Evolutionary conservation across 2,329 filamentous ascomycete genomes (phyloP).

Genomic region (Talaromyces sp.): DNA sequence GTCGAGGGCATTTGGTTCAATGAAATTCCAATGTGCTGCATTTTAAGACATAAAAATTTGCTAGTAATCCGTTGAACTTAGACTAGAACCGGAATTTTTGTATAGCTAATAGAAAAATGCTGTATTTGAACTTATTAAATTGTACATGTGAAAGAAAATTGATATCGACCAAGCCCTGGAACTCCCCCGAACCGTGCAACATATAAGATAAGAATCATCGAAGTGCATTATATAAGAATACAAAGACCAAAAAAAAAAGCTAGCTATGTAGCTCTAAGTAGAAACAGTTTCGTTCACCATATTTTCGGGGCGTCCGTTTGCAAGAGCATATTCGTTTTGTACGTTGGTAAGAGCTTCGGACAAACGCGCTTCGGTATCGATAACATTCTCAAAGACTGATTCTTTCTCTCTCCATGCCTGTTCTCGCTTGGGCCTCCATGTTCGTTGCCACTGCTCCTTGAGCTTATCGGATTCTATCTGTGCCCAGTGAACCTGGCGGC

Average conservation of each 20-base stretch:
- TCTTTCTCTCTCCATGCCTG: conserved; percentile 41
- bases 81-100: too few species aligned
- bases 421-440: conserved; percentile 32
- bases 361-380: conserved; percentile 37
- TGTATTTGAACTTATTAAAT: background rate
- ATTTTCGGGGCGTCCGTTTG: conserved; percentile 11
- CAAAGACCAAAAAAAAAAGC: background rate
- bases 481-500: conserved; percentile 46
- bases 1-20: too few species aligned
- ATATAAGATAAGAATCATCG: background rate
- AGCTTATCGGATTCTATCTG: conserved; percentile 38
- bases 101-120: background rate
- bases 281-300: conserved; percentile 6
- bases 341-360: conserved; percentile 25
- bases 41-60: background rate
- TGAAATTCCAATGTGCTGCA: too few species aligned
- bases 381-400: conserved; percentile 39
- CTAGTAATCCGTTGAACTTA: background rate
- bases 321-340: conserved; percentile 10
- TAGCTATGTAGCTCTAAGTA: background rate
- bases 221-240: background rate
- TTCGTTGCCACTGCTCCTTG: conserved; percentile 35
- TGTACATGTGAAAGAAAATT: background rate
- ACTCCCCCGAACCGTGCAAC: background rate
- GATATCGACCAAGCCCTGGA: background rate